These are phyloP conservation scores for Kwoniella sp. DNA, from an alignment of 768 basidiomycete genomes.

Conservation along the genomic window DNA sequence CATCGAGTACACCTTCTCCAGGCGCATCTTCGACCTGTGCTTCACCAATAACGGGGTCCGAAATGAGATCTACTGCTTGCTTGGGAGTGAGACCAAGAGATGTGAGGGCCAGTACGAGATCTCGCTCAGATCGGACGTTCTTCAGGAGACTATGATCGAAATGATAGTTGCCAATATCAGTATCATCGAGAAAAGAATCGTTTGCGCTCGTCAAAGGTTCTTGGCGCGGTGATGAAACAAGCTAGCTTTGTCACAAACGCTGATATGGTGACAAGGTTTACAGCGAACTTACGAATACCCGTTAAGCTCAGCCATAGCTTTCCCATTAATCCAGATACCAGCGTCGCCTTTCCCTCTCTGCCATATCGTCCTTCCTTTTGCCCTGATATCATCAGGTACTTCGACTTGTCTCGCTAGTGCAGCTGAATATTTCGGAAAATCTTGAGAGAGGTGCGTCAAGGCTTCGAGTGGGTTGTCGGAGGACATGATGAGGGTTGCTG, in stretches of 20 bases:
- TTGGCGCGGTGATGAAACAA: no score
- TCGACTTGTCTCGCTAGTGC: slow-evolving; percentile 69
- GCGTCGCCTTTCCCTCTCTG: slow-evolving; percentile 54
- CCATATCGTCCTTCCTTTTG: slow-evolving; percentile 62
- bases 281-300: slow-evolving; percentile 63
- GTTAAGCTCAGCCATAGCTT: slow-evolving; percentile 64
- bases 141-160: slow-evolving; percentile 62
- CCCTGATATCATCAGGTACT: slow-evolving; percentile 63
- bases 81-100: slow-evolving; percentile 65
- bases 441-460: slow-evolving; percentile 72
- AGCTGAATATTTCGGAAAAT: slow-evolving; percentile 84
- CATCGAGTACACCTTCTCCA: slow-evolving; percentile 80
- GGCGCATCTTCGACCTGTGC: slow-evolving; percentile 61
- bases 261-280: no score
- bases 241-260: no score
- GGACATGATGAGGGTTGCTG: slow-evolving; percentile 71
- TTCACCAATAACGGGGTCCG: slow-evolving; percentile 64
- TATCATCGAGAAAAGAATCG: no score
- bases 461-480: slow-evolving; percentile 63
- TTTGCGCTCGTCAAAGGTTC: no score
- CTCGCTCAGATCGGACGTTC: slow-evolving; percentile 72
- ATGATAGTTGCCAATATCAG: background rate
- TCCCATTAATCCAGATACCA: slow-evolving; percentile 80
- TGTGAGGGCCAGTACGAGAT: slow-evolving; percentile 64
- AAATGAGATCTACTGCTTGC: slow-evolving; percentile 73